Evolutionary conservation across 1,139 yeast genomes (phyloP), one percentile per base, ranked within the genome.

Genomic region (Protomyces inundatus): DNA sequence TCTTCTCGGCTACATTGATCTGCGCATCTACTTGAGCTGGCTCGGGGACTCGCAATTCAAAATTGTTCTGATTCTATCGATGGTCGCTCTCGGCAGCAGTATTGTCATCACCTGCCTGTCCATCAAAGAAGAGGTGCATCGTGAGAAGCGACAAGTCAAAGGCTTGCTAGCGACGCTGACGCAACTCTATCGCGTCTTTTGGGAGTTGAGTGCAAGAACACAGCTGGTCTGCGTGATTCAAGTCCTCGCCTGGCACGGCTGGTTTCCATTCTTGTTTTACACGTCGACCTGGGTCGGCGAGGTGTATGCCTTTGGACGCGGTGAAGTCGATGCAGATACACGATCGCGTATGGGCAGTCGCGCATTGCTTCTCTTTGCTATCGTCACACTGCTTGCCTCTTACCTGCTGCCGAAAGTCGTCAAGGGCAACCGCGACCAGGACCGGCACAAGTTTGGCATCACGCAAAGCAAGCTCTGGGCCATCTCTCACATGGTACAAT

Each of bases 231-330:
- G 83, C 64, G 71, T 70, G 60, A 78, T 80, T 2, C 82, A 81
- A 67, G 79, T 80, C 61, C 79, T 79, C 70, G 83, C 83, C 0
- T 81, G 83, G 83, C 77, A 81, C 39, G 84, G 83, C 0, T 81
- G 70, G 69, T 69, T 66, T 40, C 82, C 82, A 1, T 76, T 80
- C 78, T 68, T 81, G 6, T 80, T 80, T 64, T 81, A 81, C 67
- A 79, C 82, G 1, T 79, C 82, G 3, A 79, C 82, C 0, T 80
- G 64, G 64, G 78, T 77, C 1, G 76, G 77, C 6, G 80, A 77
- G 65, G 75, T 77, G 3, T 77, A 76, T 71, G 68, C 68, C 34
- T 0, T 30, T 16, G 48, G 32, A 14, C 16, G 48, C 4, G 69
- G 70, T 30, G 66, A 70, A 57, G 37, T 66, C 2, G 66, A 65